phyloP scores from a whole-genome alignment of 805 yeast species.

The Candida broadrunensis region DNA sequence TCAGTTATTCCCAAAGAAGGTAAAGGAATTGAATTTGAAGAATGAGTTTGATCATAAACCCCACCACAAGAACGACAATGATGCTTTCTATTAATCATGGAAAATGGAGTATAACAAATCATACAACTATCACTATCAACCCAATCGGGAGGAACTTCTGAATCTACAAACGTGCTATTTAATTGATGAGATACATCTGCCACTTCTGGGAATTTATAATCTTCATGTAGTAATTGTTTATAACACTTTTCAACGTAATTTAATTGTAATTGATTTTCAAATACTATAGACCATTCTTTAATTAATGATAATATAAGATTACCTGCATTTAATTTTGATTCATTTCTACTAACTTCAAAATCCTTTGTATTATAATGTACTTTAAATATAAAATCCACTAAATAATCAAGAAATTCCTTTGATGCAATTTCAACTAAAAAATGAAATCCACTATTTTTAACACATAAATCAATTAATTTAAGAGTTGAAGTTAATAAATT shows the following conservation, averaged over 20 bases:
- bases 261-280: constrained; percentile 63
- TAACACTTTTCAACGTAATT: constrained; percentile 63
- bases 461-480: constrained; percentile 78
- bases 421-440: constrained; percentile 76
- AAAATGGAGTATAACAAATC: constrained; percentile 81
- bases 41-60: constrained; percentile 82
- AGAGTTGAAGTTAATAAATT: constrained; percentile 74
- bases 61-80: constrained; percentile 98
- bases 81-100: constrained; percentile 85
- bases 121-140: constrained; percentile 92
- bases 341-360: constrained; percentile 16
- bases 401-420: constrained; percentile 81
- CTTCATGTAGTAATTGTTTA: constrained; percentile 57
- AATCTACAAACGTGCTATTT: constrained; percentile 63
- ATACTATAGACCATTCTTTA: constrained; percentile 76
- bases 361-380: constrained; percentile 34
- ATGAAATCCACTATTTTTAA: constrained; percentile 89
- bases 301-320: constrained; percentile 58
- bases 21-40: constrained; percentile 66
- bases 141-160: constrained; percentile 97
- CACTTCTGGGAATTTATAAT: constrained; percentile 61
- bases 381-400: constrained; percentile 47
- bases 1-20: constrained; percentile 84
- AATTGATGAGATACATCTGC: constrained; percentile 19
- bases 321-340: constrained; percentile 45